Conservation (phyloP, 805 yeast species). For the Teunomyces funiuensis region DNA sequence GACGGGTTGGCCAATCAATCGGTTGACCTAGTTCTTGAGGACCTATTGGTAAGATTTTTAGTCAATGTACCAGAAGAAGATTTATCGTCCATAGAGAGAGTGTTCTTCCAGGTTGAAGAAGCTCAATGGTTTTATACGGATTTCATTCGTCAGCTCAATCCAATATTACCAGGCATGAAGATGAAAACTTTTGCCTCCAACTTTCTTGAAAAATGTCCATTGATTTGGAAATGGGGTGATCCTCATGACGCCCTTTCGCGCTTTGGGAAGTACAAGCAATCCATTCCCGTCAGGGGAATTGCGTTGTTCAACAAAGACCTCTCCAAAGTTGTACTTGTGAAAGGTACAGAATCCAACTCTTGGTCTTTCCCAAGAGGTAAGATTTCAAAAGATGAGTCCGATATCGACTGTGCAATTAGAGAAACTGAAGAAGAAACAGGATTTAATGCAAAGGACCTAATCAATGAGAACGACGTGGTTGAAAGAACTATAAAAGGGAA, state of each 20-base stretch:
- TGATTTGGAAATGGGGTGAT: conserved; percentile 82
- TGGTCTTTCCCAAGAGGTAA: conserved; percentile 99
- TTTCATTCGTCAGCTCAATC: conserved; percentile 70
- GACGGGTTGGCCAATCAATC: conserved; percentile 61
- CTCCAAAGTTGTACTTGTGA: conserved; percentile 73
- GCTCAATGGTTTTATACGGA: conserved; percentile 98
- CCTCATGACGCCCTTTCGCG: conserved; percentile 75
- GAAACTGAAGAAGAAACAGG: conserved; percentile 95
- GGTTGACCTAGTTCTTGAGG: conserved; percentile 75
- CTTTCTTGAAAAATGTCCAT: conserved; percentile 67
- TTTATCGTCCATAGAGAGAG: conserved; percentile 72
- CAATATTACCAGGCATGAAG: conserved; percentile 71
- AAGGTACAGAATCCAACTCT: conserved; percentile 73
- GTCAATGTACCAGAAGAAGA: conserved; percentile 93
- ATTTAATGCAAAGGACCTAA: conserved; percentile 68
- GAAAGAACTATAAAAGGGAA: conserved; percentile 84
- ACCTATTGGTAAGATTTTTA: conserved; percentile 83
- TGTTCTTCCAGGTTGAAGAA: conserved; percentile 92
- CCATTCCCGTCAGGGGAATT: conserved; percentile 95
- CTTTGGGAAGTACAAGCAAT: conserved; percentile 81
- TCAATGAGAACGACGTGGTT: conserved; percentile 69
- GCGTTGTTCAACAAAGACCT: conserved; percentile 74
- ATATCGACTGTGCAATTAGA: conserved; percentile 83
- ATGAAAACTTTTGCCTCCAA: conserved; percentile 73
- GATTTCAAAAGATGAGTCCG: conserved; percentile 89